These are phyloP conservation scores for Microglena sp. DNA, from an alignment of 139 green algal genomes.

Conservation along the genomic window DNA sequence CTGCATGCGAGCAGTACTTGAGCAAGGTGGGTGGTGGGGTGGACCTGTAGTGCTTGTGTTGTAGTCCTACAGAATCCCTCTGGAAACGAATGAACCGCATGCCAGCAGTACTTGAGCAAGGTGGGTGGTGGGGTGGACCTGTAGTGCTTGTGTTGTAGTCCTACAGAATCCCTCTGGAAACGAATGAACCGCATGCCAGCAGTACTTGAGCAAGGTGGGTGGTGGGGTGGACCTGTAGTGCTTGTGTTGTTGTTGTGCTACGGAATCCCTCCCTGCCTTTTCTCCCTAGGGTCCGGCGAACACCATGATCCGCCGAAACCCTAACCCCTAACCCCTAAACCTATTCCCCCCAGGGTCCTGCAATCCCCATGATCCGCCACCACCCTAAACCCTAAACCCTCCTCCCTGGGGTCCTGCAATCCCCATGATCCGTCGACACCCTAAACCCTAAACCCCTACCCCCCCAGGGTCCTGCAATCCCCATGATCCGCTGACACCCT, in stretches of 20 bases:
- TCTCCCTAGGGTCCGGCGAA: too few species aligned
- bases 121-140: slow-evolving; percentile 1
- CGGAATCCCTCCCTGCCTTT: background rate
- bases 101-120: slow-evolving; percentile 74
- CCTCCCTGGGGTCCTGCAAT: slow-evolving; percentile 48
- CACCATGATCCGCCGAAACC: too few species aligned
- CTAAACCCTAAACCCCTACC: slow-evolving; percentile 24
- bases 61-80: slow-evolving; percentile 49
- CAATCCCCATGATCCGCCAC: slow-evolving; percentile 71
- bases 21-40: slow-evolving; percentile 32
- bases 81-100: slow-evolving; percentile 44
- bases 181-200: slow-evolving; percentile 59
- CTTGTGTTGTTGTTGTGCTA: slow-evolving; percentile 23
- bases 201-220: slow-evolving; percentile 57
- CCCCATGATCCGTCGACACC: slow-evolving; percentile 75
- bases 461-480: slow-evolving; percentile 50
- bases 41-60: background rate
- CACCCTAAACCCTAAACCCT: slow-evolving; percentile 68
- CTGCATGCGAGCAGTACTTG: slow-evolving; percentile 68
- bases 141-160: slow-evolving; percentile 2
- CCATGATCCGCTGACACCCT: slow-evolving; percentile 75
- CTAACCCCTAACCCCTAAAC: too few species aligned
- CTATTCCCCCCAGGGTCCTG: slow-evolving; percentile 28
- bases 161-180: slow-evolving; percentile 55
- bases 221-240: background rate